Evolutionary conservation across 2,329 filamentous ascomycete genomes (phyloP).

Genomic region (Drechslera avenae): DNA sequence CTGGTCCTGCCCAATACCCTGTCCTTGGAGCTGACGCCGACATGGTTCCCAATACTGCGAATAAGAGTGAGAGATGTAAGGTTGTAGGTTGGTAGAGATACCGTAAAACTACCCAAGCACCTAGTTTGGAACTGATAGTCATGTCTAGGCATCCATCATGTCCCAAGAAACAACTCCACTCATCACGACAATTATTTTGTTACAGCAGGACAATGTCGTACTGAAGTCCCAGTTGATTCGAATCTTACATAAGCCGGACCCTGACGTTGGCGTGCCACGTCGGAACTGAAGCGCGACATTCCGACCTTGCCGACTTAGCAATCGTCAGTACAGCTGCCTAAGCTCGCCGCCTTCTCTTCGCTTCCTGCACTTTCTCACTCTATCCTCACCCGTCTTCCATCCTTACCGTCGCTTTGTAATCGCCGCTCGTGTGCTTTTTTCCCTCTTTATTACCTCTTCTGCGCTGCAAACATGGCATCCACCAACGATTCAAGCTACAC

Average conservation of each 20-base stretch:
- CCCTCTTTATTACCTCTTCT: background rate
- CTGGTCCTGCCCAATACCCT: too few relatives aligned
- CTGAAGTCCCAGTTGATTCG: too few relatives aligned
- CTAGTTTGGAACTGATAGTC: too few relatives aligned
- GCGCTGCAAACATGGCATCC: conserved; percentile 24
- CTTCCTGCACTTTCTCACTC: conserved; percentile 24
- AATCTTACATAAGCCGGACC: conserved; percentile 2
- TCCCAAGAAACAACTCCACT: too few relatives aligned
- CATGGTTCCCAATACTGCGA: too few relatives aligned
- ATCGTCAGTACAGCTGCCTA: conserved; percentile 21
- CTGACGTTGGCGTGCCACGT: conserved; percentile 12
- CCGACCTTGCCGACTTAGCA: conserved; percentile 16
- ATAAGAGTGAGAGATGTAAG: too few relatives aligned
- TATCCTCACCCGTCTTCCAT: background rate
- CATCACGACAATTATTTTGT: too few relatives aligned
- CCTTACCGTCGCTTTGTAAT: background rate
- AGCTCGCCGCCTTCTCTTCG: conserved; percentile 20
- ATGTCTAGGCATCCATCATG: too few relatives aligned
- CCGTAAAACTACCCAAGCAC: too few relatives aligned
- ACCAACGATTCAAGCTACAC: conserved; percentile 60
- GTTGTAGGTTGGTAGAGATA: too few relatives aligned
- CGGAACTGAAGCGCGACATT: conserved; percentile 10
- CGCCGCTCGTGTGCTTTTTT: background rate
- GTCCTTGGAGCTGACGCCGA: too few relatives aligned
- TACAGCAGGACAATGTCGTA: too few relatives aligned